These are phyloP conservation scores for Cercospora canescens DNA, from an alignment of 2,329 filamentous ascomycete species.

Conservation along the genomic window DNA sequence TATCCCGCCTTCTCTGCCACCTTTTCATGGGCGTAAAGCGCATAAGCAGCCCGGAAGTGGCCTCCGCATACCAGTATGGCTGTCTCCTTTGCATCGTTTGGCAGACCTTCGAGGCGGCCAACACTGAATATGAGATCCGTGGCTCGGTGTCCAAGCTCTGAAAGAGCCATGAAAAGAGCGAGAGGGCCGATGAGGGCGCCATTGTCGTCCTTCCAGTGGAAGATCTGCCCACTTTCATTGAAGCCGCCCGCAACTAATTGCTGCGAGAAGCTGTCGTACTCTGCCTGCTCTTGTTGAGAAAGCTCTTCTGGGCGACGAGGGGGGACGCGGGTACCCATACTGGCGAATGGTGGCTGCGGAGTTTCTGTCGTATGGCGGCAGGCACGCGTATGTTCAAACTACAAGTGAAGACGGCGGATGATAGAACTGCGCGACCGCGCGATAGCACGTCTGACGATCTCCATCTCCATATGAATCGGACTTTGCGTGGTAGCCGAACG, in stretches of 20 bases:
- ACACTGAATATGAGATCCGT: conserved; percentile 21
- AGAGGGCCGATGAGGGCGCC: conserved; percentile 16
- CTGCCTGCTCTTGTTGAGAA: conserved; percentile 5
- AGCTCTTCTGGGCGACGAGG: conserved; percentile 13
- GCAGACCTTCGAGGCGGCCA: conserved; percentile 21
- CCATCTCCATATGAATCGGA: not conserved
- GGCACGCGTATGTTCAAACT: not conserved
- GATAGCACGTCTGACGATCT: not conserved
- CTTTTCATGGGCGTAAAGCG: conserved; percentile 28
- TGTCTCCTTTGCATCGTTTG: conserved; percentile 24
- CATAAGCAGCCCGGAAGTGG: conserved; percentile 26
- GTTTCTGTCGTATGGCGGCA: not conserved
- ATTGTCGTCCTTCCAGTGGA: conserved; percentile 14
- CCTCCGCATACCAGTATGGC: conserved; percentile 28
- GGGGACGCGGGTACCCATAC: conserved; percentile 15
- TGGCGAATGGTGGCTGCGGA: not conserved
- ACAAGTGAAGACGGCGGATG: not conserved
- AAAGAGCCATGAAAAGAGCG: conserved; percentile 8
- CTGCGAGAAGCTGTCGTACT: conserved; percentile 11
- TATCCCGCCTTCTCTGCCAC: conserved; percentile 20
- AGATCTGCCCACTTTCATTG: conserved; percentile 13
- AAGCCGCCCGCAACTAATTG: conserved; percentile 12
- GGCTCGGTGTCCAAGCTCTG: conserved; percentile 16
- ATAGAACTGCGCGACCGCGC: not conserved
- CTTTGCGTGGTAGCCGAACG: not conserved